Evolutionary conservation across 106 monocot species (phyloP).

Genomic region (Ottelia alismoides): DNA sequence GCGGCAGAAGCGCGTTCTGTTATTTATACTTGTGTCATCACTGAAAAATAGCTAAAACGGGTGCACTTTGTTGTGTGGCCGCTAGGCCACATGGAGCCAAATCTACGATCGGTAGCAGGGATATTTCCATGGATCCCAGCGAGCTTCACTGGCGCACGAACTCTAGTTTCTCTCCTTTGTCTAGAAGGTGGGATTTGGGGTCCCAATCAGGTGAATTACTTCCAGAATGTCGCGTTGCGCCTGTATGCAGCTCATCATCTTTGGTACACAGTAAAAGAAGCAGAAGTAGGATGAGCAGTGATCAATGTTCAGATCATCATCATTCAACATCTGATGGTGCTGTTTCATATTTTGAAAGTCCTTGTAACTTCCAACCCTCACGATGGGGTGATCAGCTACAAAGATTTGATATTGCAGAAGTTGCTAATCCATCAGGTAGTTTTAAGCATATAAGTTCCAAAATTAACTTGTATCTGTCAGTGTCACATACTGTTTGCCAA

Average conservation of each 20-base stretch:
- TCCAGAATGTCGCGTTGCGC: slow-evolving; percentile 21
- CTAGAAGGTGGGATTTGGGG: slow-evolving; percentile 65
- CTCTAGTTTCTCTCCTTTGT: slow-evolving; percentile 65
- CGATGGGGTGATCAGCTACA: slow-evolving; percentile 51
- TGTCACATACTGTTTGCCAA: no score
- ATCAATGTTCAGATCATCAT: slow-evolving; percentile 52
- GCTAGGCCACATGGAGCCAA: slow-evolving; percentile 92
- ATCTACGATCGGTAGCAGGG: slow-evolving; percentile 36
- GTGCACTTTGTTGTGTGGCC: slow-evolving; percentile 96
- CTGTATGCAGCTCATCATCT: slow-evolving; percentile 36
- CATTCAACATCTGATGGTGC: slow-evolving; percentile 78
- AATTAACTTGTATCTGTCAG: no score
- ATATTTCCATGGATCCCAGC: slow-evolving; percentile 58
- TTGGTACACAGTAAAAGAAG: slow-evolving; percentile 55
- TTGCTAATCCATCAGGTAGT: slow-evolving; percentile 76
- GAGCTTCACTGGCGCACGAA: slow-evolving; percentile 64
- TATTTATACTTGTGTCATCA: no score
- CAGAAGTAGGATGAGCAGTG: slow-evolving; percentile 29
- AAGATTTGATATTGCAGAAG: slow-evolving; percentile 63
- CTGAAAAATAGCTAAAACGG: slow-evolving; percentile 68
- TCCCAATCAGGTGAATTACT: slow-evolving; percentile 37
- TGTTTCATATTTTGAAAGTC: slow-evolving; percentile 71
- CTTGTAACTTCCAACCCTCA: slow-evolving; percentile 39
- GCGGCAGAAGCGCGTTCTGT: no score
- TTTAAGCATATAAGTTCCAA: no score